Conservation (phyloP, 1,139 yeast genomes). For the Keqinozyma sinolaborantium region DNA sequence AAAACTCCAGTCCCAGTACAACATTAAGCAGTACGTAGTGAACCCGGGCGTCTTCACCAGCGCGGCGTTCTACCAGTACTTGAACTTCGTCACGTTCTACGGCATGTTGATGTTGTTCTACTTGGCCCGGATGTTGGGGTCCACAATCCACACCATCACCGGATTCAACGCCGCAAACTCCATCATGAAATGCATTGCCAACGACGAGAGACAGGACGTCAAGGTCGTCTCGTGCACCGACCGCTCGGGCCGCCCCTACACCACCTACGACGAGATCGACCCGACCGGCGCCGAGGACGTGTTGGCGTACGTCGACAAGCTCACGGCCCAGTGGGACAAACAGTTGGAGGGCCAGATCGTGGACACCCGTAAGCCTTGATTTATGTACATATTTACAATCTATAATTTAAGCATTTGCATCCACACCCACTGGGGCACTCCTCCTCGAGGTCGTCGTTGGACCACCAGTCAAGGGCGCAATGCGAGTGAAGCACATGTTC, state of each 20-base stretch:
- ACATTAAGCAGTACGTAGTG: constrained; percentile 68
- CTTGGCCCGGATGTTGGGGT: constrained; percentile 77
- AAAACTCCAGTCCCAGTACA: constrained; percentile 39
- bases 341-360: constrained; percentile 70
- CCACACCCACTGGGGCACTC: constrained; percentile 94
- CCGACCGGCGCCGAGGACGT: constrained; percentile 65
- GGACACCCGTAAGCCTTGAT: constrained; percentile 39
- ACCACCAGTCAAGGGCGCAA: constrained; percentile 87
- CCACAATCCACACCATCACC: constrained; percentile 82
- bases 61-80: constrained; percentile 70
- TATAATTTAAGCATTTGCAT: constrained; percentile 55
- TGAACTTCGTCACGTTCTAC: constrained; percentile 74
- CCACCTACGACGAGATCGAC: constrained; percentile 54
- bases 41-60: constrained; percentile 96
- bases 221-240: constrained; percentile 77
- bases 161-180: constrained; percentile 92
- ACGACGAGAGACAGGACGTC: constrained; percentile 41
- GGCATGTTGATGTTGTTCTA: constrained; percentile 86
- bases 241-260: constrained; percentile 60
- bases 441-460: constrained; percentile 25
- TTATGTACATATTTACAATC: constrained; percentile 5
- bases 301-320: constrained; percentile 50
- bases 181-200: constrained; percentile 43
- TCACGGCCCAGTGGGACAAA: constrained; percentile 55
- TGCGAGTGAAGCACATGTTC: constrained; percentile 74